Evolutionary conservation across 495 filamentous ascomycete genomes (phyloP).

Genomic region (Polyplosphaeria fusca): DNA sequence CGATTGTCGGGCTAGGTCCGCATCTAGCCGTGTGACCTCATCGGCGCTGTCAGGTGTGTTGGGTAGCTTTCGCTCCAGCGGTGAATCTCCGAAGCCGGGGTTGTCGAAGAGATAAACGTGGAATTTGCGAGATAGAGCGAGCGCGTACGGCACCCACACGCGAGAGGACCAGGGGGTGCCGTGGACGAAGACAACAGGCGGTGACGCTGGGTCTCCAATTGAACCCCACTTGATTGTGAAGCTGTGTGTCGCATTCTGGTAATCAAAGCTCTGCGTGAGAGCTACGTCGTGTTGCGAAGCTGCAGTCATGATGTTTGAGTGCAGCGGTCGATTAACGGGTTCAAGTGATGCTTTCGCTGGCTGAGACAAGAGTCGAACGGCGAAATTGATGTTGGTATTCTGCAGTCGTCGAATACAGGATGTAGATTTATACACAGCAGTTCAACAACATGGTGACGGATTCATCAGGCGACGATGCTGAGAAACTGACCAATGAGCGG

Average conservation of each 20-base stretch:
- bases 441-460: too few species aligned
- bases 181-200: conserved; percentile 6
- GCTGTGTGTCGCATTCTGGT: conserved; percentile 7
- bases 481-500: too few species aligned
- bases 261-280: neutral
- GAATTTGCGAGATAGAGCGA: conserved; percentile 5
- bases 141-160: conserved; percentile 3
- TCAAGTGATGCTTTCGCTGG: too few species aligned
- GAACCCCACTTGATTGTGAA: conserved; percentile 2
- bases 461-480: too few species aligned
- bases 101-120: conserved; percentile 11
- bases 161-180: conserved; percentile 9
- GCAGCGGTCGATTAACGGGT: too few species aligned
- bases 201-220: neutral
- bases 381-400: too few species aligned
- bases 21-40: neutral
- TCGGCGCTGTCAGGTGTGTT: neutral
- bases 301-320: neutral
- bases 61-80: neutral
- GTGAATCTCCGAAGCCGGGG: conserved; percentile 5
- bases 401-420: too few species aligned
- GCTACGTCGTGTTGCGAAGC: neutral
- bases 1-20: conserved; percentile 2
- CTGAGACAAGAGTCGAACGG: too few species aligned
- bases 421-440: too few species aligned